These are phyloP conservation scores for Viridothelium virens DNA, from an alignment of 495 filamentous ascomycete genomes.

Conservation along the genomic window DNA sequence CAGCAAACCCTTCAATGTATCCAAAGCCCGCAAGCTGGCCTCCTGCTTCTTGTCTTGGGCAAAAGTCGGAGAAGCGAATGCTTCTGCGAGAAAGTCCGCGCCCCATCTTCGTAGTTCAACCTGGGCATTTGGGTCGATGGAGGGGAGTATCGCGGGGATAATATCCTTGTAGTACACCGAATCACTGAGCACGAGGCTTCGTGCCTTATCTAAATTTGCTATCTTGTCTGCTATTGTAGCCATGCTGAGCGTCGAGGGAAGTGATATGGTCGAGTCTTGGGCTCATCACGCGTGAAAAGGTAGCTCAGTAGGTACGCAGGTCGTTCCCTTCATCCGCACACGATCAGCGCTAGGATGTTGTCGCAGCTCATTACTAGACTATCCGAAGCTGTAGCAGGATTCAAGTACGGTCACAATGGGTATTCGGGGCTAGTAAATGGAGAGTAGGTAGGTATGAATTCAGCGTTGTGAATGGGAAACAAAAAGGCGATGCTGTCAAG, in stretches of 20 bases:
- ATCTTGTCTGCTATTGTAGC: slow-evolving; percentile 39
- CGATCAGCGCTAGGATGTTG: background rate
- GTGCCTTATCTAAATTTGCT: slow-evolving; percentile 67
- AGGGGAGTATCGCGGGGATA: slow-evolving; percentile 78
- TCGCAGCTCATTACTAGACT: slow-evolving; percentile 1
- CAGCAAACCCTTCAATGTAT: slow-evolving; percentile 64
- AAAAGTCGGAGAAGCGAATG: slow-evolving; percentile 80
- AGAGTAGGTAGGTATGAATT: too few species aligned
- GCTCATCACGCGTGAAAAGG: slow-evolving; percentile 1
- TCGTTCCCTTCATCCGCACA: background rate
- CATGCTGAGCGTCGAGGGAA: slow-evolving; percentile 7
- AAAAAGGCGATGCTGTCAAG: background rate
- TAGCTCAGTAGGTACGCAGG: background rate
- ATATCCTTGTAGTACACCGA: slow-evolving; percentile 79
- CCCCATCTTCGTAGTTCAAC: slow-evolving; percentile 91
- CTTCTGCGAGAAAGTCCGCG: slow-evolving; percentile 90
- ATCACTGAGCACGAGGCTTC: slow-evolving; percentile 78
- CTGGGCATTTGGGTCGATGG: slow-evolving; percentile 65
- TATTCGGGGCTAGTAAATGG: background rate
- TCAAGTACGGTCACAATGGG: background rate
- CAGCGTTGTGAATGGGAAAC: background rate
- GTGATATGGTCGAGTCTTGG: slow-evolving; percentile 2
- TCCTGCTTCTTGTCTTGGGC: slow-evolving; percentile 65
- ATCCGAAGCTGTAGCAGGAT: background rate
- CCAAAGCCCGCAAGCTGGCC: slow-evolving; percentile 61